A percentile compares a stretch with the other conserved stretches of the same genome.
These are phyloP conservation scores for Aspergillus versicolor DNA, from an alignment of 2,329 filamentous ascomycete genomes.

Conservation along the genomic window DNA sequence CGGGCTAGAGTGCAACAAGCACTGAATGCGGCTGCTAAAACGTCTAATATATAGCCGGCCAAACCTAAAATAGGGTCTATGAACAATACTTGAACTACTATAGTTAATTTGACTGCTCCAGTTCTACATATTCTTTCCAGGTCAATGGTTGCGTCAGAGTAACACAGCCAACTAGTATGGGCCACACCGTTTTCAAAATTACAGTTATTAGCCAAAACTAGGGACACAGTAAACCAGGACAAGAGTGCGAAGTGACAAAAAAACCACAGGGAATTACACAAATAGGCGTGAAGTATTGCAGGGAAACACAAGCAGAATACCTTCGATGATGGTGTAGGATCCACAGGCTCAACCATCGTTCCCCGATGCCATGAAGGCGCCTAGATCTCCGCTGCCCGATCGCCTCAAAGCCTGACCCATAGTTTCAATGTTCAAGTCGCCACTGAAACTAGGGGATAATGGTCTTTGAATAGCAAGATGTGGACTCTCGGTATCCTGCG, in stretches of 20 bases:
- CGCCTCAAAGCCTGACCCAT: constrained; percentile 86
- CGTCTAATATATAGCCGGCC: constrained; percentile 21
- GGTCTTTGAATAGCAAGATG: constrained; percentile 54
- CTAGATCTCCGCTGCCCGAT: constrained; percentile 79
- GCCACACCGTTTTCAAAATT: not conserved
- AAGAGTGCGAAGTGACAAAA: not conserved
- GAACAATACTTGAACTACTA: not conserved
- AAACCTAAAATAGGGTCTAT: not conserved
- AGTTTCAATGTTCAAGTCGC: constrained; percentile 85
- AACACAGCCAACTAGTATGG: not conserved
- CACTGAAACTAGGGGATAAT: constrained; percentile 49
- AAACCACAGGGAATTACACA: not conserved
- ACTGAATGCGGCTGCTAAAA: constrained; percentile 56
- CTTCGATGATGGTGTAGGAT: not conserved
- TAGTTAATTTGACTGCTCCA: not conserved
- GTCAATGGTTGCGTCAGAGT: not conserved
- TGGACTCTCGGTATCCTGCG: constrained; percentile 62
- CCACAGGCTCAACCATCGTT: not conserved
- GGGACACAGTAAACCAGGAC: not conserved
- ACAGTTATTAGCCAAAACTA: not conserved
- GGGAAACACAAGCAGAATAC: not conserved
- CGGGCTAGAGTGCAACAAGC: constrained; percentile 65
- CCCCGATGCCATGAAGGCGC: constrained; percentile 16
- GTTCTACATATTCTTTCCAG: not conserved
- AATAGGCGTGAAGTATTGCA: not conserved